phyloP scores from a whole-genome alignment of 768 basidiomycete genomes.

The Hygrophorus pudorinus region DNA sequence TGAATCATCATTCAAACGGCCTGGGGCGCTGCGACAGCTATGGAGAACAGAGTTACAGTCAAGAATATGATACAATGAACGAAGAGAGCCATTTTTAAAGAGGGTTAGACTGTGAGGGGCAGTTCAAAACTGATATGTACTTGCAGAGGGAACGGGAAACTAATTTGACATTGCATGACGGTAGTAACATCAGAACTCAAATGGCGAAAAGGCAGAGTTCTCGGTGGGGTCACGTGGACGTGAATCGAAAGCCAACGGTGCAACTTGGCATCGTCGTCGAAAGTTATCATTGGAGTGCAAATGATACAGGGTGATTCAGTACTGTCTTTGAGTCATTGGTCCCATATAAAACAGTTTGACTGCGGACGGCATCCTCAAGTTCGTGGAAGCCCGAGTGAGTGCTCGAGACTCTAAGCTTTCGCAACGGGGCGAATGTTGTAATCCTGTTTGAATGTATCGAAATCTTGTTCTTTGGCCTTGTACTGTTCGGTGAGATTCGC shows the following conservation, averaged over 20 bases:
- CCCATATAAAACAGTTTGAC: too few relatives aligned
- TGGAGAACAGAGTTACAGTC: constrained; percentile 13
- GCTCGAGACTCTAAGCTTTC: neutral
- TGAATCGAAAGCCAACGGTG: too few relatives aligned
- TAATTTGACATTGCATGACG: neutral
- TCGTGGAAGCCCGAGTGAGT: too few relatives aligned
- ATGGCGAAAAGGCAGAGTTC: neutral
- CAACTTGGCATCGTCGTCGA: too few relatives aligned
- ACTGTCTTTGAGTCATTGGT: too few relatives aligned
- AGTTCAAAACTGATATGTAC: neutral
- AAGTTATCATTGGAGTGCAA: too few relatives aligned
- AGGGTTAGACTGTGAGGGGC: constrained; percentile 21
- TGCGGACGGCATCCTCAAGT: too few relatives aligned
- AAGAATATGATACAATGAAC: constrained; percentile 17
- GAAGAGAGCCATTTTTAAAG: constrained; percentile 16
- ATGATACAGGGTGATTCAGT: too few relatives aligned
- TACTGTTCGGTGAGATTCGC: constrained; percentile 75
- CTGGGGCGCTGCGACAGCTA: too few relatives aligned
- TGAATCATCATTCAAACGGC: neutral
- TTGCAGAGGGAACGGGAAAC: neutral
- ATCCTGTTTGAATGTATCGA: constrained; percentile 70
- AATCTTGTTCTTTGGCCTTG: constrained; percentile 78
- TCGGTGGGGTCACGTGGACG: neutral
- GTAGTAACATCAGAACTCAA: neutral
- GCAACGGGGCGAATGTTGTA: constrained; percentile 59